These are phyloP conservation scores for Penicillium antarcticum DNA, from an alignment of 495 filamentous ascomycete species.

Conservation along the genomic window DNA sequence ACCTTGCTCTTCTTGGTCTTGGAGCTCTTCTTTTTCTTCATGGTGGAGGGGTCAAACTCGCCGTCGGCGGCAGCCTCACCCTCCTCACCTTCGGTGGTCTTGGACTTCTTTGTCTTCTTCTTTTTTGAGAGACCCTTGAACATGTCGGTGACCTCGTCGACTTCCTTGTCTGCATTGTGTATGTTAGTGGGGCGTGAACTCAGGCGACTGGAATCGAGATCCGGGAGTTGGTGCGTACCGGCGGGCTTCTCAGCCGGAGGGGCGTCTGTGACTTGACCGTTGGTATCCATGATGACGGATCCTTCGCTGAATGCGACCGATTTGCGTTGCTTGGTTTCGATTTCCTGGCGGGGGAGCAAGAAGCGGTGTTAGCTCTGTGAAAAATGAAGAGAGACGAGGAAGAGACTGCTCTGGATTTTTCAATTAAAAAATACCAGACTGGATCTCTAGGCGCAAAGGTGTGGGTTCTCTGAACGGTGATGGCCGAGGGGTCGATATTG, in stretches of 20 bases:
- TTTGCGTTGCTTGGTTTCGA: slow-evolving; percentile 64
- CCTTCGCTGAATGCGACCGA: slow-evolving; percentile 88
- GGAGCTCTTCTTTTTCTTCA: slow-evolving; percentile 87
- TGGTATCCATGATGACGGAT: slow-evolving; percentile 75
- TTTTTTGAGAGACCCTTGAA: slow-evolving; percentile 88
- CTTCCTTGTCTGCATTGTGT: slow-evolving; percentile 53
- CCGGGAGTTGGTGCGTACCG: slow-evolving; percentile 15
- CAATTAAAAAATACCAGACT: not conserved
- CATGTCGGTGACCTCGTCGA: slow-evolving; percentile 69
- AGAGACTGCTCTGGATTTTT: not conserved
- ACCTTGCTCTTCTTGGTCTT: slow-evolving; percentile 56
- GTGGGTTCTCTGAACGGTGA: slow-evolving; percentile 13
- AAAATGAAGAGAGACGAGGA: slow-evolving; percentile 3
- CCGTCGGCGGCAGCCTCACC: slow-evolving; percentile 59
- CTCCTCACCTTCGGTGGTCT: slow-evolving; percentile 54
- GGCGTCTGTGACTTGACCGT: slow-evolving; percentile 76
- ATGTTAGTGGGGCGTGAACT: slow-evolving; percentile 7
- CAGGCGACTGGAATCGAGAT: not conserved
- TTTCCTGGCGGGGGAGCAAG: slow-evolving; percentile 21
- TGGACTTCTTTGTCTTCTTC: slow-evolving; percentile 67
- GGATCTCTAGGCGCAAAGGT: not conserved
- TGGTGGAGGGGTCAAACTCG: slow-evolving; percentile 67
- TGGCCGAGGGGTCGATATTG: slow-evolving; percentile 26
- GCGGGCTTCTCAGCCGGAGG: slow-evolving; percentile 60
- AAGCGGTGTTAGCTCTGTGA: slow-evolving; percentile 13